Evolutionary conservation across 148 eudicot genomes (phyloP).

Genomic region (Hydrangea macrophylla): DNA sequence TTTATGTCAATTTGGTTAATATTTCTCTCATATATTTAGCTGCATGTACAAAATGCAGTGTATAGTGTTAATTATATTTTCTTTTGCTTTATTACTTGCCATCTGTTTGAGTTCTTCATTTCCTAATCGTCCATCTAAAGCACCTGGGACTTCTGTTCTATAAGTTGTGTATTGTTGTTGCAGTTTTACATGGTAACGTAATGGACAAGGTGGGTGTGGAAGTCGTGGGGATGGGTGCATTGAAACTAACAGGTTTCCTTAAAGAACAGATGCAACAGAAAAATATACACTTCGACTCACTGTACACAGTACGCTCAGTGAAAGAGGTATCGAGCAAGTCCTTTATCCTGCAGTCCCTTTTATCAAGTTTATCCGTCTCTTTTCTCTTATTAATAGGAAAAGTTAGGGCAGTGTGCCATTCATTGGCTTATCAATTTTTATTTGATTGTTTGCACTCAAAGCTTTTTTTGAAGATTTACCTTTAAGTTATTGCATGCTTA

Average conservation of each 20-base stretch:
- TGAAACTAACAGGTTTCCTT: slow-evolving; percentile 81
- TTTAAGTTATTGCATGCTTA: too few relatives aligned
- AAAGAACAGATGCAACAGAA: slow-evolving; percentile 75
- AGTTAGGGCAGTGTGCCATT: slow-evolving; percentile 2
- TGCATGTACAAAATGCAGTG: background rate
- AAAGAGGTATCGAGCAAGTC: slow-evolving; percentile 83
- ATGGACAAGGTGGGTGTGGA: slow-evolving; percentile 90
- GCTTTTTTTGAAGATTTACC: too few relatives aligned
- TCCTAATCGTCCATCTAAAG: slow-evolving; percentile 6
- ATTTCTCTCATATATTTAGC: background rate
- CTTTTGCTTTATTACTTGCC: slow-evolving; percentile 4
- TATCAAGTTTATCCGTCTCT: background rate
- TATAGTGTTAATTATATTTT: background rate
- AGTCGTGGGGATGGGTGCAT: slow-evolving; percentile 77
- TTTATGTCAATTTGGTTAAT: background rate
- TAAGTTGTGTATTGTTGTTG: slow-evolving; percentile 12
- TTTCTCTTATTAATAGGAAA: background rate
- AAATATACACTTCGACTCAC: slow-evolving; percentile 62
- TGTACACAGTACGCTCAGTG: slow-evolving; percentile 80
- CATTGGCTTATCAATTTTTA: too few relatives aligned
- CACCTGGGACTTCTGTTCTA: background rate
- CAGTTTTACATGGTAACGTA: slow-evolving; percentile 84
- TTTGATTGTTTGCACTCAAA: too few relatives aligned
- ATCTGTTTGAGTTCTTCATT: background rate
- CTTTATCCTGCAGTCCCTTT: background rate